phyloP scores from a whole-genome alignment of 75 land plant species.

The Larix kaempferi region DNA sequence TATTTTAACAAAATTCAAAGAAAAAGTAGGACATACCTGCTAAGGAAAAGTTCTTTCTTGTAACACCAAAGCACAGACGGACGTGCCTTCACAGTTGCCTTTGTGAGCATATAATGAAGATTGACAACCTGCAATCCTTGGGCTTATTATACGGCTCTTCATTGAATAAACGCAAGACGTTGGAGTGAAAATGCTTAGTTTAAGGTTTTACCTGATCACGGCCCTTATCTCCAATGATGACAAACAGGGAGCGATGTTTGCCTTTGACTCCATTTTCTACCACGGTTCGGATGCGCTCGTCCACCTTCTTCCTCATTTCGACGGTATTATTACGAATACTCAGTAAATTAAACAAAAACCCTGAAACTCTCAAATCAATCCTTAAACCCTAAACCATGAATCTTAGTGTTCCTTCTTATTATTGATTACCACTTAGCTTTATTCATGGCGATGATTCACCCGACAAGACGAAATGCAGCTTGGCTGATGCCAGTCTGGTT shows the following conservation, averaged over 20 bases:
- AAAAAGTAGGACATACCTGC: conserved; percentile 56
- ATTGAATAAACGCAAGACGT: not conserved
- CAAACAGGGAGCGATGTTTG: conserved; percentile 79
- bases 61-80: conserved; percentile 95
- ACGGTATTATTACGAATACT: too few relatives aligned
- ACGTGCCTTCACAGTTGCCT: conserved; percentile 62
- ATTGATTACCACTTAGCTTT: too few relatives aligned
- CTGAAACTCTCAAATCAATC: too few relatives aligned
- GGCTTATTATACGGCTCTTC: not conserved
- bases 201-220: conserved; percentile 67
- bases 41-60: conserved; percentile 86
- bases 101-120: conserved; percentile 76
- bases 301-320: conserved; percentile 95
- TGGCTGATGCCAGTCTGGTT: too few relatives aligned
- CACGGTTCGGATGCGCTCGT: conserved; percentile 81
- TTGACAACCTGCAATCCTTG: conserved; percentile 74
- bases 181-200: not conserved
- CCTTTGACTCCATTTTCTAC: conserved; percentile 96
- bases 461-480: too few relatives aligned
- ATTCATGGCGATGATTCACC: too few relatives aligned
- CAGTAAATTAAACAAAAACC: too few relatives aligned
- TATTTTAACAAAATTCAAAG: not conserved
- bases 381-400: too few relatives aligned
- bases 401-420: too few relatives aligned
- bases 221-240: conserved; percentile 91